Evolutionary conservation across 306 rosid species (phyloP).

Genomic region (Quercus berberidifolia): DNA sequence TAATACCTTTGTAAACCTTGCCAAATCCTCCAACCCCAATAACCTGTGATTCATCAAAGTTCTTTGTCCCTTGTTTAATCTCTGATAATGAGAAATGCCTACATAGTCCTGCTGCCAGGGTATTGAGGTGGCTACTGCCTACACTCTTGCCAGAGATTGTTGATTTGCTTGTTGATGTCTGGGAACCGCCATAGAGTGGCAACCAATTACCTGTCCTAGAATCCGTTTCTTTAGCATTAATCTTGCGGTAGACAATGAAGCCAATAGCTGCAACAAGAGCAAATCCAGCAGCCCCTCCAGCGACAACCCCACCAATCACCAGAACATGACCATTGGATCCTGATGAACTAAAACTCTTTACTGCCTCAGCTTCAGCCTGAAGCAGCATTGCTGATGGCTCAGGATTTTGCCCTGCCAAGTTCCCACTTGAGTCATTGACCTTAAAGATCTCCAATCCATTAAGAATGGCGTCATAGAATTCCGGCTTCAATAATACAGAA

Average conservation of each 20-base stretch:
- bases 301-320: constrained; percentile 26
- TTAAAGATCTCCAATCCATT: constrained; percentile 53
- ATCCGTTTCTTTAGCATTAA: background rate
- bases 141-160: constrained; percentile 18
- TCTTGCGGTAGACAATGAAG: constrained; percentile 16
- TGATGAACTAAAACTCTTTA: background rate
- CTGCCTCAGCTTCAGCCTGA: constrained; percentile 14
- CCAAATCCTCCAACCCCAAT: constrained; percentile 62
- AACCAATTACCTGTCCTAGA: constrained; percentile 28
- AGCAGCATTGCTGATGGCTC: constrained; percentile 34
- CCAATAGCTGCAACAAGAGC: constrained; percentile 17
- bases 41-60: constrained; percentile 36
- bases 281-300: constrained; percentile 28
- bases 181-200: constrained; percentile 31
- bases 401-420: constrained; percentile 44
- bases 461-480: constrained; percentile 37
- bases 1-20: constrained; percentile 45
- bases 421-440: constrained; percentile 24
- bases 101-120: constrained; percentile 26
- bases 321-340: background rate
- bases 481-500: constrained; percentile 27
- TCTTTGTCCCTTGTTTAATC: constrained; percentile 37
- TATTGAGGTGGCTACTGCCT: constrained; percentile 27
- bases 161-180: background rate
- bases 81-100: constrained; percentile 39